These are phyloP conservation scores for Aspergillus brunneoviolaceus DNA, from an alignment of 2,329 filamentous ascomycete species.

Conservation along the genomic window DNA sequence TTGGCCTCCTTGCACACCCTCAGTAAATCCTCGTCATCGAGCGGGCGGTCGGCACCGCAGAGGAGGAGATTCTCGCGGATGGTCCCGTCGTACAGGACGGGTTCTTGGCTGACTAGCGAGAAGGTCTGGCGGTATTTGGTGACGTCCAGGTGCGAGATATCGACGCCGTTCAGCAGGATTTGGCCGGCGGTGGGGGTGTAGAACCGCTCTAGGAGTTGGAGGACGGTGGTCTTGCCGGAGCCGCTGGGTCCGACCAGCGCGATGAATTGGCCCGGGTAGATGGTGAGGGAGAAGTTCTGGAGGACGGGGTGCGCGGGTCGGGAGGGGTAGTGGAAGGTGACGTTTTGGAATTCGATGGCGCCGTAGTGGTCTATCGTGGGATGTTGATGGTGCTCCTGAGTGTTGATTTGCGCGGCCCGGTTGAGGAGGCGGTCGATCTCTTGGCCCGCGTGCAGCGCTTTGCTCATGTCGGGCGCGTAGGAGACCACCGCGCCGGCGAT, in stretches of 20 bases:
- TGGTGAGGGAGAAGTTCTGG: constrained; percentile 16
- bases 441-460: constrained; percentile 28
- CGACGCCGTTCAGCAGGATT: constrained; percentile 63
- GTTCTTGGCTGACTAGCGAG: constrained; percentile 18
- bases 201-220: constrained; percentile 60
- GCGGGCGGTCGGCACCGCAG: background rate
- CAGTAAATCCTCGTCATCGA: background rate
- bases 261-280: constrained; percentile 51
- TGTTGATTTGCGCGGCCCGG: background rate
- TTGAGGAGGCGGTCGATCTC: background rate
- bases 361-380: background rate
- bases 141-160: constrained; percentile 59
- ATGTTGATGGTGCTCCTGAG: background rate
- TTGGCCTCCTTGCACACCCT: background rate
- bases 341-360: constrained; percentile 43
- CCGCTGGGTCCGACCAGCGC: constrained; percentile 57
- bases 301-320: constrained; percentile 16
- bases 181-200: constrained; percentile 64
- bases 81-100: constrained; percentile 27
- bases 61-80: constrained; percentile 36
- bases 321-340: constrained; percentile 36
- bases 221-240: constrained; percentile 65
- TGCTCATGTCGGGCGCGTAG: constrained; percentile 30
- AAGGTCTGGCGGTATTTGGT: background rate
- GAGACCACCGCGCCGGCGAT: constrained; percentile 27